These are phyloP conservation scores for Cucurbita maxima DNA, from an alignment of 306 rosid species.

Conservation along the genomic window DNA sequence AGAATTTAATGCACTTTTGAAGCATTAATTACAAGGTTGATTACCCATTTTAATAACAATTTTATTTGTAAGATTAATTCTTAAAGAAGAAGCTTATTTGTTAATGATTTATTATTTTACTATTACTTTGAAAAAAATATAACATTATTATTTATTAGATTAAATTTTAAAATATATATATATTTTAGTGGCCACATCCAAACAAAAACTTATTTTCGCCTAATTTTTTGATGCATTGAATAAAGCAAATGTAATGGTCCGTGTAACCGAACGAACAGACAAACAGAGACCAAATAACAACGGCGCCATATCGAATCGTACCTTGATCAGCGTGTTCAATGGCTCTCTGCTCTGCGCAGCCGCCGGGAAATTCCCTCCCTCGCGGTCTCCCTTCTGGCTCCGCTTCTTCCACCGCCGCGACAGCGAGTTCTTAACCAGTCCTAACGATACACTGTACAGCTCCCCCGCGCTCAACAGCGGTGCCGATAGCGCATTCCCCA, in stretches of 20 bases:
- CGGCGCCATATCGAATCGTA: slow-evolving; percentile 17
- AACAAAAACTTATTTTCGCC: background rate
- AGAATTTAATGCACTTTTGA: too few relatives aligned
- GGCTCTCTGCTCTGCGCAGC: slow-evolving; percentile 24
- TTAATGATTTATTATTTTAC: too few relatives aligned
- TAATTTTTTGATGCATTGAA: background rate
- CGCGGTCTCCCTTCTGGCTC: slow-evolving; percentile 11
- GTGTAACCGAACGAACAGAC: slow-evolving; percentile 1
- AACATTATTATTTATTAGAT: too few relatives aligned
- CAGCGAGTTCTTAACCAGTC: slow-evolving; percentile 36
- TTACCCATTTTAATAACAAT: too few relatives aligned
- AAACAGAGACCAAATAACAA: background rate
- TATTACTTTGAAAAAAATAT: too few relatives aligned
- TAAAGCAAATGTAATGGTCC: background rate
- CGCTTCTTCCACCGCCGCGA: slow-evolving; percentile 17
- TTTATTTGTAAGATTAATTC: too few relatives aligned
- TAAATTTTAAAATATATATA: too few relatives aligned
- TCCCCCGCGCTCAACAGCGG: slow-evolving; percentile 25
- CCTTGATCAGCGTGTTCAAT: slow-evolving; percentile 45
- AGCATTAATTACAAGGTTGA: too few relatives aligned
- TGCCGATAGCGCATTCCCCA: slow-evolving; percentile 20
- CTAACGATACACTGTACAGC: slow-evolving; percentile 58
- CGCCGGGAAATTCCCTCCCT: background rate
- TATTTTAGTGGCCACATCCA: background rate
- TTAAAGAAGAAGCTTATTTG: too few relatives aligned